Conservation (phyloP, 116 monocot genomes). For the Cymodocea nodosa region DNA sequence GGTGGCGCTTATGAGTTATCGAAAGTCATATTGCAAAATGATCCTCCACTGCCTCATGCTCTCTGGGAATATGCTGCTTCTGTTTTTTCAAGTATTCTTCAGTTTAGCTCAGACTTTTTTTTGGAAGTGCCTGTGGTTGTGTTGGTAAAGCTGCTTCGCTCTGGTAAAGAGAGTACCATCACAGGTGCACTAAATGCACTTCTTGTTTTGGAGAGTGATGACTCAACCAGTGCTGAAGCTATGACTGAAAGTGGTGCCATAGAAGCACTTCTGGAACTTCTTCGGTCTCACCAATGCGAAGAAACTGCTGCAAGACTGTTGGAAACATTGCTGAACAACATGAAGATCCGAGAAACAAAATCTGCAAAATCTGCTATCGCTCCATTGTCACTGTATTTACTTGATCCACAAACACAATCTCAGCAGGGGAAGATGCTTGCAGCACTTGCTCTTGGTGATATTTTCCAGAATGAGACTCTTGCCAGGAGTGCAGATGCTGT, state of each 20-base stretch:
- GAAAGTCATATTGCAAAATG: conserved; percentile 86
- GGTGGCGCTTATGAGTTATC: conserved; percentile 93
- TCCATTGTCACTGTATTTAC: conserved; percentile 82
- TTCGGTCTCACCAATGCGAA: conserved; percentile 80
- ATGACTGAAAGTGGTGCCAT: conserved; percentile 96
- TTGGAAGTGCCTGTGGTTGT: conserved; percentile 97
- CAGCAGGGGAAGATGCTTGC: conserved; percentile 90
- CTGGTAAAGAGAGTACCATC: conserved; percentile 78
- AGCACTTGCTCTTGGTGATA: conserved; percentile 93
- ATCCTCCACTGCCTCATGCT: conserved; percentile 75
- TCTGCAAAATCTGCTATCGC: conserved; percentile 71
- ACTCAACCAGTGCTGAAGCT: conserved; percentile 92
- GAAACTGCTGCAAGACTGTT: conserved; percentile 86
- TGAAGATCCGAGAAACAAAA: conserved; percentile 89
- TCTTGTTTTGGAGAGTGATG: conserved; percentile 94
- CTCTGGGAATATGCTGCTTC: conserved; percentile 97
- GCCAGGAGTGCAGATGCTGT: conserved; percentile 81
- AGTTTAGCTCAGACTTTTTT: conserved; percentile 91
- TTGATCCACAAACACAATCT: conserved; percentile 97
- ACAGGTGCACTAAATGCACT: conserved; percentile 90
- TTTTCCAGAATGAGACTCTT: conserved; percentile 92
- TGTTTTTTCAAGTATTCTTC: conserved; percentile 73
- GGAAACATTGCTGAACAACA: conserved; percentile 83
- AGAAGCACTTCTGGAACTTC: conserved; percentile 82
- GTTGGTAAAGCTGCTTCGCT: conserved; percentile 74